Evolutionary conservation across 495 filamentous ascomycete genomes (phyloP).

Genomic region (Aspergillus wentii): DNA sequence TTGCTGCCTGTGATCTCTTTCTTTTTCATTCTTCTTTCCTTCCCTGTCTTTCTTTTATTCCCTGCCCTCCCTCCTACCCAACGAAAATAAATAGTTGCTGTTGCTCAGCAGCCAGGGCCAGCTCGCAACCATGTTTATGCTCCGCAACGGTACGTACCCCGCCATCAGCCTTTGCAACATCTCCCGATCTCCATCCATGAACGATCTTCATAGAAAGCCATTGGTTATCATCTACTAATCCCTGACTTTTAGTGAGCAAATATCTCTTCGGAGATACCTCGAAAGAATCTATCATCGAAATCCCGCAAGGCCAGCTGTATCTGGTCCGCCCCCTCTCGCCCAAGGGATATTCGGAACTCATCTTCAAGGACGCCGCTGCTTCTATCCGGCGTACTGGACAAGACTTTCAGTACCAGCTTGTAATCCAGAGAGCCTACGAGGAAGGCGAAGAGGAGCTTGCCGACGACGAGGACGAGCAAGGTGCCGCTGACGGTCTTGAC

Average conservation of each 20-base stretch:
- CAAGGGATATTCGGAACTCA: conserved; percentile 96
- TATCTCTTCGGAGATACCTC: conserved; percentile 87
- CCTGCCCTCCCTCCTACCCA: conserved; percentile 2
- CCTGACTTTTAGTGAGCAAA: conserved; percentile 64
- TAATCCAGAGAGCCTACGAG: conserved; percentile 92
- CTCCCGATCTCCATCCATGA: no score
- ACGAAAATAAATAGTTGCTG: conserved; percentile 14
- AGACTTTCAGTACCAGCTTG: conserved; percentile 94
- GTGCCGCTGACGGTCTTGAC: conserved; percentile 60
- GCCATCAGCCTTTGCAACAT: conserved; percentile 29
- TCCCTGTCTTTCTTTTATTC: conserved; percentile 1
- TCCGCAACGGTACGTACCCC: conserved; percentile 58
- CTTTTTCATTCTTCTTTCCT: conserved; percentile 14
- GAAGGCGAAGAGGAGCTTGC: conserved; percentile 91
- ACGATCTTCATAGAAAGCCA: no score
- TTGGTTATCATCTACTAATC: conserved; percentile 12
- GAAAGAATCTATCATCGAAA: conserved; percentile 90
- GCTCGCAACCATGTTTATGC: conserved; percentile 62
- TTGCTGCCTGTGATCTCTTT: no score
- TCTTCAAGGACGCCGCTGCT: conserved; percentile 95
- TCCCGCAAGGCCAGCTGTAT: conserved; percentile 93
- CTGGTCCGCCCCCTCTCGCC: conserved; percentile 91
- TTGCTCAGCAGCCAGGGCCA: conserved; percentile 24
- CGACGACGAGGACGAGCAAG: conserved; percentile 81
- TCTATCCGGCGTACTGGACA: conserved; percentile 88